Evolutionary conservation across 78 protist genomes (phyloP).

Genomic region (Ministeria vibrans): DNA sequence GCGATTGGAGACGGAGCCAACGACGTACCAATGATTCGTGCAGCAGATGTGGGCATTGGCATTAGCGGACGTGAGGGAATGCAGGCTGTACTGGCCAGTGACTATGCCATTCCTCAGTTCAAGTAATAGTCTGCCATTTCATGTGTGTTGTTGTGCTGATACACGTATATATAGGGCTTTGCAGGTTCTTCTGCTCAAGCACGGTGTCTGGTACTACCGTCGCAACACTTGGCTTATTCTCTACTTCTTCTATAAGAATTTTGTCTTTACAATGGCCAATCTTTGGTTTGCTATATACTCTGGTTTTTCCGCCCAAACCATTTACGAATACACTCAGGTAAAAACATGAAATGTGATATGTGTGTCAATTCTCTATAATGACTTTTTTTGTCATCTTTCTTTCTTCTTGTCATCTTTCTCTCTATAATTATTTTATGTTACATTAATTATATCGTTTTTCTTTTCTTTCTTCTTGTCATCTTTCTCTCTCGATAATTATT

Average conservation of each 20-base stretch:
- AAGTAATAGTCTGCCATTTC: not conserved
- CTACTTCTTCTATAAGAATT: slow-evolving; percentile 77
- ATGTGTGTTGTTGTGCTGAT: not conserved
- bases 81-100: slow-evolving; percentile 66
- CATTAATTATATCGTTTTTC: no score
- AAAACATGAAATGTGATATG: no score
- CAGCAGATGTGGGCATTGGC: slow-evolving; percentile 60
- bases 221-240: slow-evolving; percentile 64
- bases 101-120: slow-evolving; percentile 49
- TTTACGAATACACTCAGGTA: not conserved
- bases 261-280: not conserved
- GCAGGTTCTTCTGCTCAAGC: slow-evolving; percentile 44
- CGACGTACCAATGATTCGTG: slow-evolving; percentile 69
- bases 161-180: not conserved
- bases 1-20: slow-evolving; percentile 86
- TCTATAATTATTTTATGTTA: no score
- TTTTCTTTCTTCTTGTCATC: no score
- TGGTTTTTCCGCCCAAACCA: slow-evolving; percentile 1
- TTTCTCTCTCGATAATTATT: no score
- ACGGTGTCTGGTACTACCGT: slow-evolving; percentile 84
- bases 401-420: no score
- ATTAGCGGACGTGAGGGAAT: slow-evolving; percentile 29
- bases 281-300: not conserved
- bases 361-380: no score
- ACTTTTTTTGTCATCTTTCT: no score